These are phyloP conservation scores for Geranium incanum DNA, from an alignment of 441 rosid species.

Conservation along the genomic window DNA sequence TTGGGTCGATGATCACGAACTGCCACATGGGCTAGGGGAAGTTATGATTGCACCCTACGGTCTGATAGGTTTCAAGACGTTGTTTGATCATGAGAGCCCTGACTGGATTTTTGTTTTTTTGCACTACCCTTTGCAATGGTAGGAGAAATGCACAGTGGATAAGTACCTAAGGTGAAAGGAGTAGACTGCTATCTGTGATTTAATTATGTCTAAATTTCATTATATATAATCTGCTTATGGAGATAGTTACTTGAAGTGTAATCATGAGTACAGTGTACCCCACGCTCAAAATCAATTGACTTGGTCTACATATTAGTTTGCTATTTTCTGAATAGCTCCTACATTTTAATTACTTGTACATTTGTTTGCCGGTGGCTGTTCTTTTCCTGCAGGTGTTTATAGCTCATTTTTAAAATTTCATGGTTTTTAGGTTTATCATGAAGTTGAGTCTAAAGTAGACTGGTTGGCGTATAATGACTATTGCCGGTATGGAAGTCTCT, in stretches of 20 bases:
- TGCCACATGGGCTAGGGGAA: too few species aligned
- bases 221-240: neutral
- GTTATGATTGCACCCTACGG: too few species aligned
- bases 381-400: neutral
- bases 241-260: neutral
- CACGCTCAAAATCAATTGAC: neutral
- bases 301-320: too few species aligned
- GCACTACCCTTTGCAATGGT: neutral
- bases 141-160: neutral
- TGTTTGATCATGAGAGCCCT: neutral
- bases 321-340: too few species aligned
- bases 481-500: slow-evolving; percentile 48
- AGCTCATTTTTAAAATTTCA: neutral
- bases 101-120: neutral
- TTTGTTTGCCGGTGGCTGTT: neutral
- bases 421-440: slow-evolving; percentile 46
- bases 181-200: neutral
- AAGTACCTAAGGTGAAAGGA: neutral
- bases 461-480: slow-evolving; percentile 58
- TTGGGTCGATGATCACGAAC: too few species aligned
- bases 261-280: neutral
- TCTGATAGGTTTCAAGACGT: too few species aligned
- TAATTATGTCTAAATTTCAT: neutral
- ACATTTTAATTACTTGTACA: neutral
- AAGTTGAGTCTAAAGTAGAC: slow-evolving; percentile 58